These are phyloP conservation scores for Pelagomonas calceolata DNA, from an alignment of 108 stramenopile genomes.

Conservation along the genomic window DNA sequence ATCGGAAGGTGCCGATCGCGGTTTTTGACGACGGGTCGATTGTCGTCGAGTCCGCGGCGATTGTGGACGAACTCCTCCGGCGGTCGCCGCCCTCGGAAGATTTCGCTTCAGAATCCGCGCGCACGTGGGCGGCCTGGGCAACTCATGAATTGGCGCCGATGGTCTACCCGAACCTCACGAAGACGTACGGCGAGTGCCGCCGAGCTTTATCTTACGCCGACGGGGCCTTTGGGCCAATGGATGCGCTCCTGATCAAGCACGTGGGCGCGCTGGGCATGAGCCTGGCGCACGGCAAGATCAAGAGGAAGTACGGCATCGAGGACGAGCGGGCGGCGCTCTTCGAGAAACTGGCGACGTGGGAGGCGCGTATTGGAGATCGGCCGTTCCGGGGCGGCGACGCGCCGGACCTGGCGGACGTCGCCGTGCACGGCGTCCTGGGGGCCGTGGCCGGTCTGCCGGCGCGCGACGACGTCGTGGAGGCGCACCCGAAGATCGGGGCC, in stretches of 20 bases:
- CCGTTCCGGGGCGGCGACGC: conserved; percentile 4
- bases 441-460: not conserved
- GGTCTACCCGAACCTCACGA: conserved; percentile 14
- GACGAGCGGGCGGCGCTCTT: conserved; percentile 4
- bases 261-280: conserved; percentile 8
- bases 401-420: conserved; percentile 1
- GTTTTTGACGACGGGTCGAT: not conserved
- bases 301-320: conserved; percentile 10
- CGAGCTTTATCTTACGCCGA: conserved; percentile 1
- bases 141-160: not conserved
- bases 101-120: not conserved
- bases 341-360: not conserved
- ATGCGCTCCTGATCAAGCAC: not conserved
- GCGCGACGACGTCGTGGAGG: not conserved
- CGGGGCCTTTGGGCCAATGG: not conserved
- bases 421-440: conserved; percentile 9
- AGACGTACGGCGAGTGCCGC: conserved; percentile 1
- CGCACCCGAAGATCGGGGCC: not conserved
- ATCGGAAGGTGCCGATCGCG: conserved; percentile 14
- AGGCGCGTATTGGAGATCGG: not conserved
- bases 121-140: conserved; percentile 4
- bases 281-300: conserved; percentile 9
- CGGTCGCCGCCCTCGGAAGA: not conserved
- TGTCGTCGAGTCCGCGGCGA: not conserved
- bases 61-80: not conserved